Evolutionary conservation across 177 flowering plant species (phyloP).

Genomic region (Vitis hybrid): DNA sequence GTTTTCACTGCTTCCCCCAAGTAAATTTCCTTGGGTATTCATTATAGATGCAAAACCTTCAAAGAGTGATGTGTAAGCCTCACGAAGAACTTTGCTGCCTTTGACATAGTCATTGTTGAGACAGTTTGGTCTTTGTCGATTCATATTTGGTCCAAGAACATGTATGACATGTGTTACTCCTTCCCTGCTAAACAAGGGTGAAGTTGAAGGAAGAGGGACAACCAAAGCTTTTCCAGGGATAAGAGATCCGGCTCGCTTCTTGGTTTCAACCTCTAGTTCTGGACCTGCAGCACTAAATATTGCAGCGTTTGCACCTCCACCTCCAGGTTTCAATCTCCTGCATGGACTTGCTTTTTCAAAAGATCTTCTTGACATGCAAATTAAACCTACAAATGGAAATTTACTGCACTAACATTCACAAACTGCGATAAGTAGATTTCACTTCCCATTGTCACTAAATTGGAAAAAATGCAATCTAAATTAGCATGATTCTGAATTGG

Average conservation of each 20-base stretch:
- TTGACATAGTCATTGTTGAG: slow-evolving; percentile 68
- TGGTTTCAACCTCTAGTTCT: slow-evolving; percentile 71
- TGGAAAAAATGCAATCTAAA: too few relatives aligned
- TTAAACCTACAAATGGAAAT: neutral
- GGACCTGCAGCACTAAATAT: slow-evolving; percentile 87
- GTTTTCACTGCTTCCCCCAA: slow-evolving; percentile 11
- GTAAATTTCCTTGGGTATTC: slow-evolving; percentile 15
- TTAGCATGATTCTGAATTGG: too few relatives aligned
- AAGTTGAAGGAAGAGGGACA: slow-evolving; percentile 75
- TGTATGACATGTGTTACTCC: slow-evolving; percentile 95
- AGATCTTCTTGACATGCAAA: slow-evolving; percentile 7
- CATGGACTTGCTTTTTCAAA: slow-evolving; percentile 17
- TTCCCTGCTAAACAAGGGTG: slow-evolving; percentile 68
- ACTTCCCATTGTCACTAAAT: too few relatives aligned
- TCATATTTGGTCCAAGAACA: slow-evolving; percentile 99
- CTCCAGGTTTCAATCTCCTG: slow-evolving; percentile 95
- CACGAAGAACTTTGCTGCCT: slow-evolving; percentile 73
- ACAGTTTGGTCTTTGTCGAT: slow-evolving; percentile 79
- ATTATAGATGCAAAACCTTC: slow-evolving; percentile 62
- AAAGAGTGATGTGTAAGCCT: slow-evolving; percentile 84
- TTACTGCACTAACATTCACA: neutral
- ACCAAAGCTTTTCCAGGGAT: slow-evolving; percentile 69
- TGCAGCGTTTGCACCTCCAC: slow-evolving; percentile 98
- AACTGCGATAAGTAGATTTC: too few relatives aligned
- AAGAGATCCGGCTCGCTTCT: slow-evolving; percentile 64